Evolutionary conservation across 2,329 filamentous ascomycete species (phyloP).

Genomic region (Cercospora canescens): DNA sequence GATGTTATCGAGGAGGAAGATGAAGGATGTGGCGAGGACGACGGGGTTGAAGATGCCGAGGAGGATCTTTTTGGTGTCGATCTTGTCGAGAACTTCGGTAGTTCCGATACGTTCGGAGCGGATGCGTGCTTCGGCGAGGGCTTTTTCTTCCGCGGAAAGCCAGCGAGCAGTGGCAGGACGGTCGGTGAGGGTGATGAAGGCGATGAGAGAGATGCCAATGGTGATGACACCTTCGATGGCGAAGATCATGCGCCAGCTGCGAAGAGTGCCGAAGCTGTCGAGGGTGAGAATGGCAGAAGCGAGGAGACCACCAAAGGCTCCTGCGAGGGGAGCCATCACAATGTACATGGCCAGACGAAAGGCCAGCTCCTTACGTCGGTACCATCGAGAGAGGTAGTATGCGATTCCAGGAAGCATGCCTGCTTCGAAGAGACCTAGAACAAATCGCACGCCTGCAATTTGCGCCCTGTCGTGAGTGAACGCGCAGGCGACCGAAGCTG

Average conservation of each 20-base stretch:
- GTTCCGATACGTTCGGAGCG: conserved; percentile 67
- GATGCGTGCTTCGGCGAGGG: conserved; percentile 64
- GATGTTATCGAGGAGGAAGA: conserved; percentile 67
- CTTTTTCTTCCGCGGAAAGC: conserved; percentile 66
- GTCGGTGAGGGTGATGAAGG: conserved; percentile 67
- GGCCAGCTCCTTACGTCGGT: conserved; percentile 65
- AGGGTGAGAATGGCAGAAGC: conserved; percentile 63
- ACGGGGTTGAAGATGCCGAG: conserved; percentile 66
- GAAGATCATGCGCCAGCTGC: conserved; percentile 70
- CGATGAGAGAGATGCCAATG: conserved; percentile 56
- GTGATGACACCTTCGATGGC: conserved; percentile 70
- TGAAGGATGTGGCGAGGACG: conserved; percentile 56
- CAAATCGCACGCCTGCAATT: conserved; percentile 63
- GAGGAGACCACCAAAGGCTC: conserved; percentile 69
- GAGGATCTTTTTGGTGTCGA: conserved; percentile 60
- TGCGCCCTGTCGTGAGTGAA: conserved; percentile 59
- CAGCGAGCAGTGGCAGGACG: conserved; percentile 67
- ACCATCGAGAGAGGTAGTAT: conserved; percentile 73
- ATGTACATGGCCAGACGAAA: conserved; percentile 70
- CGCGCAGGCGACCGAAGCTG: conserved; percentile 62
- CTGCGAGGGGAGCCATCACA: conserved; percentile 68
- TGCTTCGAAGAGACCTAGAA: conserved; percentile 62
- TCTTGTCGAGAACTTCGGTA: conserved; percentile 63
- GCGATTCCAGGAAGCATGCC: conserved; percentile 74
- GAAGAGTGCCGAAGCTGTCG: conserved; percentile 57